Base-by-base conservation (phyloP, 208 protist genomes). In the Leishmania gerbilli region DNA sequence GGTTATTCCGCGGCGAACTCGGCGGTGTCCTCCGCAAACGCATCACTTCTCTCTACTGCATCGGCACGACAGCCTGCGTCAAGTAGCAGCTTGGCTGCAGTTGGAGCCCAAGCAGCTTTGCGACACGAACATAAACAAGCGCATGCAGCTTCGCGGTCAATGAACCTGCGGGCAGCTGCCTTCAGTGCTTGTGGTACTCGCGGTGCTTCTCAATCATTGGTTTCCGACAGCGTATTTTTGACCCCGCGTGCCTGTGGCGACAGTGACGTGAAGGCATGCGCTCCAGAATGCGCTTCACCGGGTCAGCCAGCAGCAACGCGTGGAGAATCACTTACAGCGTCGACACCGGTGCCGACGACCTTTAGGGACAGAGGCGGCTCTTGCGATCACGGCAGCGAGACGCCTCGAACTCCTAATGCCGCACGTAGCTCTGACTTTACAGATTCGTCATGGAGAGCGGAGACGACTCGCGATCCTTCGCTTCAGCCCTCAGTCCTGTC, bases 51-150 rank as follows among this genome's bases (percentile, higher is more conserved):
- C 8, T 77, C 56, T 21, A 65, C 56, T 17, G 37, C 53, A 49
- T 17, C 56, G 21, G 49, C 72, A 42, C 72, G 51, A 47, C n/a
- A 34, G 40, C 56, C 49, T 27, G 37, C 56, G 37, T 67, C 74
- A 8, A 21, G 34, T 34, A 37, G n/a, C 17, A 68, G 60, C 62
- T 47, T 79, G 58, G 71, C 47, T 3, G 69, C 53, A 40, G 72
- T 76, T n/a, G 85, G 69, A 19, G 74, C 64, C 37, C 60, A 65
- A 31, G 79, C 85, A 5, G 85, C 85, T 11, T 58, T 81, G 2
- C 75, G 55, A 37, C 69, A 85, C 79, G 85, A 80, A 31, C 77
- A 68, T n/a, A 19, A 51, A 34, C 45, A 69, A 34, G 31, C 55
- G 17, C 75, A 64, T 27, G 31, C 51, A 62, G n/a, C 72, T 40